These are phyloP conservation scores for Mortierella sp. DNA, from an alignment of 371 early-diverging fungal genomes.

Conservation along the genomic window DNA sequence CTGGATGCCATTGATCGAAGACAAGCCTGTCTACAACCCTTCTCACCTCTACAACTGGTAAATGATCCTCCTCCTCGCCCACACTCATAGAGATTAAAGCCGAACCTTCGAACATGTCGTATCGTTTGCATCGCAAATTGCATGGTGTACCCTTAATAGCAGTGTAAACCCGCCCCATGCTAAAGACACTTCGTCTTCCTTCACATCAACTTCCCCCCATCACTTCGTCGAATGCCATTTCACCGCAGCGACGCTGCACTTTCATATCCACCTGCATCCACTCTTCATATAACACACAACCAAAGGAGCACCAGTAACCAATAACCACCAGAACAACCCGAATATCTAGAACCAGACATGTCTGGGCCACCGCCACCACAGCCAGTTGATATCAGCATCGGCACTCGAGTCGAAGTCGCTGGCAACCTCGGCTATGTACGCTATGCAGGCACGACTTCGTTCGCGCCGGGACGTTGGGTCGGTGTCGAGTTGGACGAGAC, in stretches of 20 bases:
- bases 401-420: slow-evolving; percentile 69
- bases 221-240: slow-evolving; percentile 3
- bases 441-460: slow-evolving; percentile 75
- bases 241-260: background rate
- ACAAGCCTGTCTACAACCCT: too few species aligned
- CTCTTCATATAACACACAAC: background rate
- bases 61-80: too few species aligned
- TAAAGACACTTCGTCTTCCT: background rate
- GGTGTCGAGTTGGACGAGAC: slow-evolving; percentile 81
- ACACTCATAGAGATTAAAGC: too few species aligned
- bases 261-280: background rate
- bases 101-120: too few species aligned
- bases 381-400: slow-evolving; percentile 57
- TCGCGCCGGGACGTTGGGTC: slow-evolving; percentile 83
- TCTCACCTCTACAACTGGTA: slow-evolving; percentile 85
- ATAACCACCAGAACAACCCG: background rate
- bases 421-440: slow-evolving; percentile 73
- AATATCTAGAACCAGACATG: slow-evolving; percentile 14
- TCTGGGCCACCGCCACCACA: slow-evolving; percentile 32
- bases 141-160: too few species aligned
- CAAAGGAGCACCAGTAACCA: background rate
- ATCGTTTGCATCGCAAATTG: too few species aligned
- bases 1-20: slow-evolving; percentile 76
- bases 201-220: slow-evolving; percentile 2
- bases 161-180: too few species aligned